Evolutionary conservation across 305 asterid genomes (phyloP).

Genomic region (Solanum aculeatissimum): DNA sequence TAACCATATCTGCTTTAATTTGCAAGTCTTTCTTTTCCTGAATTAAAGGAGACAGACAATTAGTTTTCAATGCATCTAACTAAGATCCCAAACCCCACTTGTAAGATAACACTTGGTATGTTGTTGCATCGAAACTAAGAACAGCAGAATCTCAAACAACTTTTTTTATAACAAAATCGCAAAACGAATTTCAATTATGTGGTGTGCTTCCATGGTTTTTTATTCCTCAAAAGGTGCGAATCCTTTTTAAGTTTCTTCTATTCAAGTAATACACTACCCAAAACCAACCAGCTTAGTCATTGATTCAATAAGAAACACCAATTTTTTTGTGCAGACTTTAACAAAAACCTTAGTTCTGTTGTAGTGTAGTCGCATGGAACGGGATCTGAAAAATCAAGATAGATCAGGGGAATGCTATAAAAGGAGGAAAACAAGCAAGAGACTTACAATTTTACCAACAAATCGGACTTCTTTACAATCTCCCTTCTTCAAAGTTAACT

Average conservation of each 20-base stretch:
- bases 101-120: background rate
- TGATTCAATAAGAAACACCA: background rate
- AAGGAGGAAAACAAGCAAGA: background rate
- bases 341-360: background rate
- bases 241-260: background rate
- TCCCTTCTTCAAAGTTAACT: constrained; percentile 36
- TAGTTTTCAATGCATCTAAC: background rate
- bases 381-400: background rate
- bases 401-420: constrained; percentile 1
- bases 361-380: background rate
- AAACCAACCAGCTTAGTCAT: background rate
- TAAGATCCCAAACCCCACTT: background rate
- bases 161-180: background rate
- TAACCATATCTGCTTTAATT: constrained; percentile 66
- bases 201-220: background rate
- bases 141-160: background rate
- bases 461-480: constrained; percentile 60
- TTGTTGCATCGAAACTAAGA: background rate
- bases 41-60: constrained; percentile 4
- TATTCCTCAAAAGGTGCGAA: background rate
- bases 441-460: constrained; percentile 73
- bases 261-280: background rate
- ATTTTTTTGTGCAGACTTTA: background rate
- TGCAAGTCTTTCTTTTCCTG: constrained; percentile 61
- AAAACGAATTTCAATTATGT: background rate